Evolutionary conservation across 148 eudicot genomes (phyloP).

Genomic region (Tetragonia tetragonoides): DNA sequence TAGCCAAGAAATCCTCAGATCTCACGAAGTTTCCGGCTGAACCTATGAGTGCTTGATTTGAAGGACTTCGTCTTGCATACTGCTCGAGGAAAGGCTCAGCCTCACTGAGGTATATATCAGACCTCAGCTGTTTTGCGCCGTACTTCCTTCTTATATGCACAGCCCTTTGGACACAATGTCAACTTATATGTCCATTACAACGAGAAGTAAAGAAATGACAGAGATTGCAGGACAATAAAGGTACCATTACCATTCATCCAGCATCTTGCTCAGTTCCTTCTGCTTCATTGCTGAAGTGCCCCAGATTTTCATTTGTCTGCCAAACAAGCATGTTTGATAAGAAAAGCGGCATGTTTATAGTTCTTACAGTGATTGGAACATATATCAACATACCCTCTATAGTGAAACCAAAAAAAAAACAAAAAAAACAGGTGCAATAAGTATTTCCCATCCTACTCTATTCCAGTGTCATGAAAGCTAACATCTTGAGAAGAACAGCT

Average conservation of each 20-base stretch:
- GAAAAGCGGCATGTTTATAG: neutral
- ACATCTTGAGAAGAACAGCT: no score
- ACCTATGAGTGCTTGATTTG: constrained; percentile 76
- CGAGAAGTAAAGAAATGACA: neutral
- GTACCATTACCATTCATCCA: constrained; percentile 81
- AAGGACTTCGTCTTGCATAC: constrained; percentile 80
- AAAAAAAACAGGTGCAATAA: neutral
- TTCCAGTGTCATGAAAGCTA: neutral
- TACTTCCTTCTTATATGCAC: constrained; percentile 66
- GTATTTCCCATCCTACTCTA: neutral
- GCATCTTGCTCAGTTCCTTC: constrained; percentile 70
- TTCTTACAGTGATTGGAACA: neutral
- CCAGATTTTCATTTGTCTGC: constrained; percentile 94
- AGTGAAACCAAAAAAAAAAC: neutral
- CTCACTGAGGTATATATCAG: constrained; percentile 80
- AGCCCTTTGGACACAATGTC: constrained; percentile 56
- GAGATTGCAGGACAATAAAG: constrained; percentile 6
- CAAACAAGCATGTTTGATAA: constrained; percentile 15
- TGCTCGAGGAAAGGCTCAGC: constrained; percentile 95
- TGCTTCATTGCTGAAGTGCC: constrained; percentile 81
- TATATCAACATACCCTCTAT: neutral
- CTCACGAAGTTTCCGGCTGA: constrained; percentile 81
- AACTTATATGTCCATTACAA: constrained; percentile 11
- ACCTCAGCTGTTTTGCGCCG: constrained; percentile 54
- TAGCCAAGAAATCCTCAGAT: constrained; percentile 82